These are phyloP conservation scores for Xylaria flabelliformis DNA, from an alignment of 495 filamentous ascomycete genomes.

Conservation along the genomic window DNA sequence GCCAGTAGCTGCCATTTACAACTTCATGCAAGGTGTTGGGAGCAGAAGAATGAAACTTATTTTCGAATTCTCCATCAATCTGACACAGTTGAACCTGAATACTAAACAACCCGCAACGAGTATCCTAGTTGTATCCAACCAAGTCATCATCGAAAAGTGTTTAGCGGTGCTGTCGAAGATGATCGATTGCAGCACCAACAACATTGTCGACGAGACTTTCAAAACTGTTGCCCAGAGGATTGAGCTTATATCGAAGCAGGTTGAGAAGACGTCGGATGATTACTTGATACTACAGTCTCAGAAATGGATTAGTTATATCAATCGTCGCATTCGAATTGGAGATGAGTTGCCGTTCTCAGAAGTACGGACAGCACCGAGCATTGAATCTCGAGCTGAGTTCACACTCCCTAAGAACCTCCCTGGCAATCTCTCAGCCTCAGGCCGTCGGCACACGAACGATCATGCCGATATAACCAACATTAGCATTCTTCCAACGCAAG, in stretches of 20 bases:
- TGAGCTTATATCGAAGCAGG: not conserved
- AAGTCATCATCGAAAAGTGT: constrained; percentile 36
- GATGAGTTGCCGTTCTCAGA: constrained; percentile 26
- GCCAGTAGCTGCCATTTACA: constrained; percentile 40
- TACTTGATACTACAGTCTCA: constrained; percentile 39
- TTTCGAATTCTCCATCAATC: constrained; percentile 35
- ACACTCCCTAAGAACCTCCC: constrained; percentile 55
- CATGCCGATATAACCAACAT: constrained; percentile 64
- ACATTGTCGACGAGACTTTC: constrained; percentile 42
- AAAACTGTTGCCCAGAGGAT: constrained; percentile 24
- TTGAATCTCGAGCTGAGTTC: constrained; percentile 41
- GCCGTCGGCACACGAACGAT: constrained; percentile 73
- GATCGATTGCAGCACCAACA: constrained; percentile 45
- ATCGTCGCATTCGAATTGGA: constrained; percentile 37
- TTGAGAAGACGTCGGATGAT: constrained; percentile 33
- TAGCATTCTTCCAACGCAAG: constrained; percentile 65
- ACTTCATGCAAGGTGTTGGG: constrained; percentile 42
- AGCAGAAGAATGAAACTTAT: constrained; percentile 38
- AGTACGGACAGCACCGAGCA: constrained; percentile 8
- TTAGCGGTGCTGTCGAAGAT: constrained; percentile 40
- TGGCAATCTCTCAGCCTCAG: constrained; percentile 58
- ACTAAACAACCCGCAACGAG: constrained; percentile 21
- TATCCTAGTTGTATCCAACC: constrained; percentile 19
- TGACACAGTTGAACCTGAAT: constrained; percentile 20
- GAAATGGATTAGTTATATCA: constrained; percentile 40